Base-by-base conservation (phyloP, 805 yeast genomes). In the Candida multigemmis region DNA sequence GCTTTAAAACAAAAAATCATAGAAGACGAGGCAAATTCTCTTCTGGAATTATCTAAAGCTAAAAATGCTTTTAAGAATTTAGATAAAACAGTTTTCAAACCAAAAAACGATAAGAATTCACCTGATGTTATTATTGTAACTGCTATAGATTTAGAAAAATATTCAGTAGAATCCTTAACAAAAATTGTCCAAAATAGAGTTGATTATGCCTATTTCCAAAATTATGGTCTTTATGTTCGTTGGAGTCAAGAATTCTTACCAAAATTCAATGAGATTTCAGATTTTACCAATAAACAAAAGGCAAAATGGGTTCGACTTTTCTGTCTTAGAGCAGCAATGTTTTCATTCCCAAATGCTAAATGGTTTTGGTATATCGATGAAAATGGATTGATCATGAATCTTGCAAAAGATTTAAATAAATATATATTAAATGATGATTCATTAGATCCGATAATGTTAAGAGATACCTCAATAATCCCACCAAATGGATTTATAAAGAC, bases 331-430 rank as follows among this genome's bases (percentile, higher is more conserved):
- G 91, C 87, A 22, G 96, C 97, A n/a, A 75, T 89, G 78, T 73
- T 71, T 49, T 91, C 94, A 0, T 86, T 86, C 60, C 97, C 97
- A 1, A 63, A 77, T 25, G 81, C 96, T n/a, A 74, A 83, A 48
- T 80, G 84, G 64, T 77, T 87, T 45, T 83, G 96, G 91, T 87
- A 75, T 45, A 47, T 91, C 23, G 95, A 84, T 48, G 71, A 81
- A 38, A 74, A 78, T 42, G 74, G 89, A 0, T 53, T 85, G 27
- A 75, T 89, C 31, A 79, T 82, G 84, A 71, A 83, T 34, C 58
- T 74, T 32, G 68, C 69, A 27, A 60, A 78, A 21, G 73, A 82
- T 33, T 43, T 89, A 18, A 55, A 67, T 24, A 59, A 71, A 13
- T 74, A 78, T 37, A 48, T 89, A 23, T 51, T 84, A 27, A 63